Evolutionary conservation across 1,284 basidiomycete species (phyloP).

Genomic region (Coniferiporia weirii): DNA sequence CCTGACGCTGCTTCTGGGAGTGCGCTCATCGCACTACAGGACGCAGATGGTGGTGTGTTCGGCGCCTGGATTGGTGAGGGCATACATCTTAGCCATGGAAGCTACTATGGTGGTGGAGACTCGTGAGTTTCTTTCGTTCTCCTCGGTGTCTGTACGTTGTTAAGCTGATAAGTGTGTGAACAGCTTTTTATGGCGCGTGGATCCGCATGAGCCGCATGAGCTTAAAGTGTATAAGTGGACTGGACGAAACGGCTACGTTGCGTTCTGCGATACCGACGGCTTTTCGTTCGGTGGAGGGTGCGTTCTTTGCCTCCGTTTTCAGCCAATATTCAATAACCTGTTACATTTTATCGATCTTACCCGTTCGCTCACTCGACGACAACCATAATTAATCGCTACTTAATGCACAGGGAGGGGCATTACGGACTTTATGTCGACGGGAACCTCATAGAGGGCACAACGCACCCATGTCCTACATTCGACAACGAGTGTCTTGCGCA

Average conservation of each 20-base stretch:
- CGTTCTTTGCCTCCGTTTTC: conserved; percentile 28
- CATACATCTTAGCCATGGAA: conserved; percentile 50
- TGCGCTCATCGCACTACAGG: conserved; percentile 55
- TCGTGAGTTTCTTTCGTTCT: conserved; percentile 43
- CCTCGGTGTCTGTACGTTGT: conserved; percentile 17
- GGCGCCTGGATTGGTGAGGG: conserved; percentile 81
- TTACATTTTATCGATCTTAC: too few species aligned
- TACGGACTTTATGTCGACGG: conserved; percentile 91
- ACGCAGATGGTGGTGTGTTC: conserved; percentile 60
- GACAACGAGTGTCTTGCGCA: conserved; percentile 72
- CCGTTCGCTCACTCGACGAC: too few species aligned
- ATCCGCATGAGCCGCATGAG: conserved; percentile 33
- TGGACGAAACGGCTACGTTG: conserved; percentile 86
- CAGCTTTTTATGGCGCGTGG: conserved; percentile 72
- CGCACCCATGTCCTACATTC: conserved; percentile 82
- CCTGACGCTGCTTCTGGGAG: conserved; percentile 24
- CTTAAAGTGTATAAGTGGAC: conserved; percentile 81
- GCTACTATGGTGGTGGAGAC: conserved; percentile 83
- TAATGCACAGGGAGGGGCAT: conserved; percentile 60
- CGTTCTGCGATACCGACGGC: conserved; percentile 75
- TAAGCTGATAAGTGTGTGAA: background rate
- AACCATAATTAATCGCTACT: background rate
- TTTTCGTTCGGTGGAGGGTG: conserved; percentile 91
- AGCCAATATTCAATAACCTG: background rate
- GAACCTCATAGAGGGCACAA: conserved; percentile 77